Percentiles rank a stretch among this genome's conserved stretches.
Conservation (phyloP, 441 rosid genomes). For the Populus hybrid region DNA sequence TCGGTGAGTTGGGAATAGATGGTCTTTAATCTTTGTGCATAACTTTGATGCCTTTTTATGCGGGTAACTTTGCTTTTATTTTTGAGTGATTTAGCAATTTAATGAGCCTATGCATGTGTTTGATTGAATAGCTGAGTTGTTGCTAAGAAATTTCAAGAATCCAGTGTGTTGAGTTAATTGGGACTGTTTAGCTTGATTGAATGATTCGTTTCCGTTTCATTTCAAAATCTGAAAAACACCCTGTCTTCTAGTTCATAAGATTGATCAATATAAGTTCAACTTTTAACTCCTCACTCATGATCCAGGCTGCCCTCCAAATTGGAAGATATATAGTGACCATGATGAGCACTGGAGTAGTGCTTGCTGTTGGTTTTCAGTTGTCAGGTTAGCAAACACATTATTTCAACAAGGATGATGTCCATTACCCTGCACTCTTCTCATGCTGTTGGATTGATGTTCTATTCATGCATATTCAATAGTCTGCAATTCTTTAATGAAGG, state of each 20-base stretch:
- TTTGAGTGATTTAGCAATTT: background rate
- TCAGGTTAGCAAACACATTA: conserved; percentile 53
- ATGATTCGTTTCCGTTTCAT: background rate
- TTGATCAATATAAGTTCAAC: background rate
- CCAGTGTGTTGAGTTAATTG: background rate
- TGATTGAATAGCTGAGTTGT: background rate
- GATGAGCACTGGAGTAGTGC: conserved; percentile 89
- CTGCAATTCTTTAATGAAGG: conserved; percentile 39
- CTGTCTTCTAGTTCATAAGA: background rate
- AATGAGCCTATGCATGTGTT: background rate
- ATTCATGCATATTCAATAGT: conserved; percentile 11
- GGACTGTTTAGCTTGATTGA: background rate
- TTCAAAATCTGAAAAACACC: background rate
- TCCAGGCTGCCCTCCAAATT: conserved; percentile 73
- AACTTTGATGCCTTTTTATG: background rate
- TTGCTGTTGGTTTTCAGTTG: conserved; percentile 71
- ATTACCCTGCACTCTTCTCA: background rate
- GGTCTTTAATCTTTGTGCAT: background rate
- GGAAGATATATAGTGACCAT: conserved; percentile 92
- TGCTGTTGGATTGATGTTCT: background rate
- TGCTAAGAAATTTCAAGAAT: background rate
- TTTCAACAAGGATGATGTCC: background rate
- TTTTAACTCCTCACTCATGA: background rate
- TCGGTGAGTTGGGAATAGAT: conserved; percentile 40
- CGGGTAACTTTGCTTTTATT: background rate